Base-by-base conservation (phyloP, 2,329 filamentous ascomycete genomes). In the Pseudonectria foliicola region DNA sequence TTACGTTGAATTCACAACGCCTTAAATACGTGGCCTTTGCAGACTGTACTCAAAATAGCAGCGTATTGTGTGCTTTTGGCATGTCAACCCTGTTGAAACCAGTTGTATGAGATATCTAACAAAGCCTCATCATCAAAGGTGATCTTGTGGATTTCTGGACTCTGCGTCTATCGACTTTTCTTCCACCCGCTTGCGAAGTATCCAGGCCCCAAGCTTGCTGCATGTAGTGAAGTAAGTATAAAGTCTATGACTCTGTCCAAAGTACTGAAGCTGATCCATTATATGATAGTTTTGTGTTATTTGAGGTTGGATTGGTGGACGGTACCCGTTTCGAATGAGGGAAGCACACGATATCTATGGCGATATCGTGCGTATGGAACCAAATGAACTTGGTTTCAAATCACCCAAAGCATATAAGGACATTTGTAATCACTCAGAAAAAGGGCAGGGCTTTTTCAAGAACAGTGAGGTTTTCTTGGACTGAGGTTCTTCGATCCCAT, bases 171-270 rank as follows among this genome's bases (percentile, higher is more conserved):
- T 25, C 34, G 38, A 10, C 3, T 48, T 1, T 36, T 30, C 4
- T 46, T 49, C 3, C 48, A 51, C 27, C 45, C 48, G 15, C 27
- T 51, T 2, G 39, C 48, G 3, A 43, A 39, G 11, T 50, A 39
- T 7, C 48, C 48, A 6, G 48, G 48, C 5, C 48, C 48, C 3
- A 40, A 33, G 15, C 23, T 50, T 10, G 45, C 48, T 21, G 38
- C 41, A 24, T 39, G 45, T 18, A 44, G 36, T 6, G 35, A 51
- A 21, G 39, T 46, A 32, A n/a, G 33, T 32, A n/a, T n/a, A n/a
- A n/a, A n/a, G n/a, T n/a, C n/a, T n/a, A n/a, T n/a, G n/a, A n/a
- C n/a, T n/a, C n/a, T n/a, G n/a, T n/a, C n/a, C n/a, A n/a, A n/a
- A n/a, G n/a, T n/a, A n/a, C n/a, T n/a, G n/a, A n/a, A n/a, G n/a